A percentile compares a stretch with the other conserved stretches of the same genome.
These are phyloP conservation scores for Colletotrichum siamense DNA, from an alignment of 2,329 filamentous ascomycete genomes.

Conservation along the genomic window DNA sequence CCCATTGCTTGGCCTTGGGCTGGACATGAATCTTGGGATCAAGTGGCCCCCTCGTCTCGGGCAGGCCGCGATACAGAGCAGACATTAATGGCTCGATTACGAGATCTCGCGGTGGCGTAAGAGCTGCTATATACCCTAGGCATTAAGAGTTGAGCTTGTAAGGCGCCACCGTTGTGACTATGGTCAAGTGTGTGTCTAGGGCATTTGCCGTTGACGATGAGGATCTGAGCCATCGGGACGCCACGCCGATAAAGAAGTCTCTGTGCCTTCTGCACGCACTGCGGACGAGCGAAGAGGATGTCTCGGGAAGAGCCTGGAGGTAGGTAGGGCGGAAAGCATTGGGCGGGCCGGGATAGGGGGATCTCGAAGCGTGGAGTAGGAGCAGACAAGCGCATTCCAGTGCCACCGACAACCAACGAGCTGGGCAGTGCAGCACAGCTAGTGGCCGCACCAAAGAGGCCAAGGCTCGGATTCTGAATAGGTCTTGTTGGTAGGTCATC, in stretches of 20 bases:
- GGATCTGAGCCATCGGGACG: slow-evolving; percentile 4
- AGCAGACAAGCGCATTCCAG: background rate
- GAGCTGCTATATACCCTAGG: background rate
- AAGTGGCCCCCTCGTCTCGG: slow-evolving; percentile 5
- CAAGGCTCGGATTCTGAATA: background rate
- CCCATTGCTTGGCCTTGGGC: background rate
- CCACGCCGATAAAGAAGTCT: slow-evolving; percentile 13
- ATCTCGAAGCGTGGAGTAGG: background rate
- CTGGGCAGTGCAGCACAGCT: background rate
- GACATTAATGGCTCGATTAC: slow-evolving; percentile 16
- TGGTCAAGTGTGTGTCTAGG: background rate
- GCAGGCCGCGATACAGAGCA: background rate
- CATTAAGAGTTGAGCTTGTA: background rate
- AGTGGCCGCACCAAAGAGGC: background rate
- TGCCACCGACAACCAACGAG: background rate
- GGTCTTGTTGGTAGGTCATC: background rate
- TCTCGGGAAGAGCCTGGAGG: background rate
- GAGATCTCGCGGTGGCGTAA: background rate
- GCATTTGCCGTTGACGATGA: slow-evolving; percentile 9
- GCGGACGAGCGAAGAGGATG: background rate
- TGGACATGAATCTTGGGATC: background rate
- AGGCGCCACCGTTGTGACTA: slow-evolving; percentile 15
- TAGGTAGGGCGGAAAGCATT: background rate
- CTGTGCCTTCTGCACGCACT: background rate
- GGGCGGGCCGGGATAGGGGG: background rate